phyloP scores from a whole-genome alignment of 1,284 basidiomycete species.

The Rhodotorula sp. region DNA sequence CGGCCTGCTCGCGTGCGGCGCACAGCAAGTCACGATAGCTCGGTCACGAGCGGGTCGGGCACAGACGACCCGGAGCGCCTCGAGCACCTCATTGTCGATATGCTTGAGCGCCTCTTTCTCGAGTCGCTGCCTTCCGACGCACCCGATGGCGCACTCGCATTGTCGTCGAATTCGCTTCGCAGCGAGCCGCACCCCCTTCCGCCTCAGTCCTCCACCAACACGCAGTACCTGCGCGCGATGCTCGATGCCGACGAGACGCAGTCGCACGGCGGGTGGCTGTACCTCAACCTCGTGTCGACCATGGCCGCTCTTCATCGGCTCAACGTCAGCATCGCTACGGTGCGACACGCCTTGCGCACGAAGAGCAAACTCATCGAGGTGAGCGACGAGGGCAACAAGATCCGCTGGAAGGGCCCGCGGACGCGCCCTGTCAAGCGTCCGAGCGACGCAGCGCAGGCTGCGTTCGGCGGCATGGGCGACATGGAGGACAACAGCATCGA shows the following conservation, averaged over 20 bases:
- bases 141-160: neutral
- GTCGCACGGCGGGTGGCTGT: slow-evolving; percentile 26
- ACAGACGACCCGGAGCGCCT: slow-evolving; percentile 18
- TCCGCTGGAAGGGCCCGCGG: slow-evolving; percentile 25
- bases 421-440: slow-evolving; percentile 3
- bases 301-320: slow-evolving; percentile 33
- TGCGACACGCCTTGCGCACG: slow-evolving; percentile 24
- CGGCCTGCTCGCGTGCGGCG: neutral
- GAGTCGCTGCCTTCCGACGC: slow-evolving; percentile 24
- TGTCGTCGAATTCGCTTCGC: slow-evolving; percentile 16
- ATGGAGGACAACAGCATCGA: slow-evolving; percentile 19
- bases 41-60: neutral
- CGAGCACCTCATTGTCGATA: slow-evolving; percentile 26
- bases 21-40: slow-evolving; percentile 7
- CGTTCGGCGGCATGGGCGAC: slow-evolving; percentile 2
- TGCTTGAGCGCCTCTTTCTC: slow-evolving; percentile 34
- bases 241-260: slow-evolving; percentile 21
- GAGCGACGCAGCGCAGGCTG: neutral
- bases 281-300: slow-evolving; percentile 36
- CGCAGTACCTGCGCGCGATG: slow-evolving; percentile 33
- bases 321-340: slow-evolving; percentile 20
- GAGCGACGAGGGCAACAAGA: slow-evolving; percentile 26
- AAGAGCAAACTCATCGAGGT: slow-evolving; percentile 26
- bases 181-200: slow-evolving; percentile 29
- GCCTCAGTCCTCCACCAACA: slow-evolving; percentile 29